phyloP scores from a whole-genome alignment of 129 eudicot species.

The Flaveria brownii region DNA sequence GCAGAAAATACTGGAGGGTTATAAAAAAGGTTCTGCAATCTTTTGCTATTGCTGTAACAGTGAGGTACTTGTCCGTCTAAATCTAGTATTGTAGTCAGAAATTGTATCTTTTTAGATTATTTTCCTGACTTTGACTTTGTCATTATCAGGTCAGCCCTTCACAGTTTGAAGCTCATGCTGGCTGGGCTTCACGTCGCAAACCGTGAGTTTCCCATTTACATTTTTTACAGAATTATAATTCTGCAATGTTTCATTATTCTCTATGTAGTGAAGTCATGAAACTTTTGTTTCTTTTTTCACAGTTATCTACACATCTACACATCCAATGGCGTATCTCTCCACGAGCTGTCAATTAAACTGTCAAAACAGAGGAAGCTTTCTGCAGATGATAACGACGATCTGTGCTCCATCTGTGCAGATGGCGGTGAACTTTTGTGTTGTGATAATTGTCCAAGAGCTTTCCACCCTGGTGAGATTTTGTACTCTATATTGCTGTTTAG shows the following conservation, averaged over 20 bases:
- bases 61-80: slow-evolving; percentile 49
- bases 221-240: background rate
- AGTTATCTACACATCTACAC: slow-evolving; percentile 81
- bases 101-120: slow-evolving; percentile 2
- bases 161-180: slow-evolving; percentile 95
- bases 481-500: background rate
- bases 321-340: slow-evolving; percentile 85
- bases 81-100: background rate
- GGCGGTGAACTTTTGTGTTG: slow-evolving; percentile 81
- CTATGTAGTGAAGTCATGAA: background rate
- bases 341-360: slow-evolving; percentile 61
- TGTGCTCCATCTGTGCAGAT: slow-evolving; percentile 76
- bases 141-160: slow-evolving; percentile 87
- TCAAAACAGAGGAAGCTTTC: slow-evolving; percentile 54
- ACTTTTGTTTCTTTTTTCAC: slow-evolving; percentile 19
- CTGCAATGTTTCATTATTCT: background rate
- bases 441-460: slow-evolving; percentile 84
- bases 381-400: slow-evolving; percentile 78
- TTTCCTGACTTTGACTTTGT: slow-evolving; percentile 22
- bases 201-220: slow-evolving; percentile 59
- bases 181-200: slow-evolving; percentile 84
- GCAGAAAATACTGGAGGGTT: slow-evolving; percentile 78
- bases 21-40: slow-evolving; percentile 71
- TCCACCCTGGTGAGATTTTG: slow-evolving; percentile 64
- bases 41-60: slow-evolving; percentile 69